Conservation (phyloP, 164 flowering plant genomes). For the Litsea cubeba region DNA sequence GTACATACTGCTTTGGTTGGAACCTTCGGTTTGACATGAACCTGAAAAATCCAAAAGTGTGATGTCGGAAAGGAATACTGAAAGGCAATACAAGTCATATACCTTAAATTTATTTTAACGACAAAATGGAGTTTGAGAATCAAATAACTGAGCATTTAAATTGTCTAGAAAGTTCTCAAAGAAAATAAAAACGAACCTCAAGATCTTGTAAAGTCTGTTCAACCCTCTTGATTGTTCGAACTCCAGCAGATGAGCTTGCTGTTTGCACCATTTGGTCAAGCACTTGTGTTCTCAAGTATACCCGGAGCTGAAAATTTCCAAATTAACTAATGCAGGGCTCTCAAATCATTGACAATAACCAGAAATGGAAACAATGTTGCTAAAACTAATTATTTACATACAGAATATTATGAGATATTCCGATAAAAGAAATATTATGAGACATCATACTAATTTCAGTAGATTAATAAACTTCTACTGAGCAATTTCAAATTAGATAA, state of each 20-base stretch:
- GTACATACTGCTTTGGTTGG: slow-evolving; percentile 90
- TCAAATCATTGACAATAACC: neutral
- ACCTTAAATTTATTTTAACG: neutral
- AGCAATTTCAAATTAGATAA: no score
- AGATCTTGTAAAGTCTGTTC: slow-evolving; percentile 92
- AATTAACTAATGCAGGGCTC: slow-evolving; percentile 2
- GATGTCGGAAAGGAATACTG: neutral
- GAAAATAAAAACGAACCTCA: slow-evolving; percentile 52
- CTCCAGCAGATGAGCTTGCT: slow-evolving; percentile 80
- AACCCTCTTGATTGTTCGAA: slow-evolving; percentile 81
- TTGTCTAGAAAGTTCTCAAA: neutral
- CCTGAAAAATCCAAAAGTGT: slow-evolving; percentile 33
- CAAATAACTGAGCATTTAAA: neutral
- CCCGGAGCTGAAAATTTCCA: slow-evolving; percentile 57
- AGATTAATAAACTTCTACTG: no score
- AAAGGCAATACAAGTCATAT: neutral
- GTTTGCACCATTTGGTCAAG: slow-evolving; percentile 97
- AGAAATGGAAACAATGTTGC: neutral
- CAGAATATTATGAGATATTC: neutral
- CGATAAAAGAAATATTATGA: neutral
- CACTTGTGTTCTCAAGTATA: slow-evolving; percentile 76
- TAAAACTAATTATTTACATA: neutral
- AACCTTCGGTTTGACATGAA: slow-evolving; percentile 85
- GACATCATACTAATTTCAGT: neutral
- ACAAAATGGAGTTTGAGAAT: neutral